Evolutionary conservation across 345 rosid species (phyloP).

Genomic region (Gynandropsis gynandra): DNA sequence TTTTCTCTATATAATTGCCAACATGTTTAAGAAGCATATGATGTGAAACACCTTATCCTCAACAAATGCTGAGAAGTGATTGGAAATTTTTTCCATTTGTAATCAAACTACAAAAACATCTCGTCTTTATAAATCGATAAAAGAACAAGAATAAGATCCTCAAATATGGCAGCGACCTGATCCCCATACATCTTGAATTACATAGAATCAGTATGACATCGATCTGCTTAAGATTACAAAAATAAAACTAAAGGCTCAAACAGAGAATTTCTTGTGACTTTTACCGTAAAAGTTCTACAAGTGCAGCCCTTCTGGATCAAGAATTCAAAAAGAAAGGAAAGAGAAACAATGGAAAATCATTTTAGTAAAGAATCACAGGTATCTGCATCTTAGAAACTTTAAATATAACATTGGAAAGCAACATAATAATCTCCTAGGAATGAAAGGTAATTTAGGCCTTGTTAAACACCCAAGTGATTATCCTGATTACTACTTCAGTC

Average conservation of each 20-base stretch:
- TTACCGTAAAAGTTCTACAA: too few species aligned
- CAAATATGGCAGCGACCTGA: background rate
- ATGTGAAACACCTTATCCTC: too few species aligned
- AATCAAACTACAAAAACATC: conserved; percentile 5
- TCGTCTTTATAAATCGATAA: background rate
- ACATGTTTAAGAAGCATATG: background rate
- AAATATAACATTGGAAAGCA: background rate
- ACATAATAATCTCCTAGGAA: background rate
- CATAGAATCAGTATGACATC: background rate
- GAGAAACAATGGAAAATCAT: too few species aligned
- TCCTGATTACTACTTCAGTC: background rate
- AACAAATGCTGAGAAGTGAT: background rate
- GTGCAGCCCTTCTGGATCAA: too few species aligned
- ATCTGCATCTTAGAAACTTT: background rate
- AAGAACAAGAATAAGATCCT: conserved; percentile 5
- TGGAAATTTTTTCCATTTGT: background rate
- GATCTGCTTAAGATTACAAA: background rate
- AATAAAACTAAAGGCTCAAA: background rate
- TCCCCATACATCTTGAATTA: background rate
- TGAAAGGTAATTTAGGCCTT: too few species aligned
- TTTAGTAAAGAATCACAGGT: background rate
- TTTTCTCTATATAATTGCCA: conserved; percentile 5
- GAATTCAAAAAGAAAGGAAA: too few species aligned
- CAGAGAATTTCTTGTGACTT: background rate
- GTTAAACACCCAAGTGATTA: too few species aligned